Evolutionary conservation across 495 filamentous ascomycete genomes (phyloP).

Genomic region (Xylaria flabelliformis): DNA sequence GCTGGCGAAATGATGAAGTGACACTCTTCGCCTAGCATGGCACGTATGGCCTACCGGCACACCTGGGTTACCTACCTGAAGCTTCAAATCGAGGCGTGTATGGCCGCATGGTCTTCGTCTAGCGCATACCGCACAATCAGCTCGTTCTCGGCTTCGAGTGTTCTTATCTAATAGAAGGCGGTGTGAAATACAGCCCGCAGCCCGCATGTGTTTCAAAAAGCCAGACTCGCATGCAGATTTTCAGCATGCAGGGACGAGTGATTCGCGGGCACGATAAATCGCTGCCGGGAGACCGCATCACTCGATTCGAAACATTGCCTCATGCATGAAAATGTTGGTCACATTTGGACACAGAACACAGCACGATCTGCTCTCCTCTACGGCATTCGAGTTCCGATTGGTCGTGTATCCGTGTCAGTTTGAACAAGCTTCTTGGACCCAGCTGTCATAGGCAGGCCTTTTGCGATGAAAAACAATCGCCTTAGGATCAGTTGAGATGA

Average conservation of each 20-base stretch:
- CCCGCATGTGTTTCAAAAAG: constrained; percentile 15
- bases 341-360: background rate
- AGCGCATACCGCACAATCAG: background rate
- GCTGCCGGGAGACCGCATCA: background rate
- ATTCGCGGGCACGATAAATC: background rate
- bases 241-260: constrained; percentile 1
- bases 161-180: constrained; percentile 2
- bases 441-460: background rate
- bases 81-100: background rate
- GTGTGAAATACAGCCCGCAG: background rate
- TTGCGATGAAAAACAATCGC: background rate
- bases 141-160: background rate
- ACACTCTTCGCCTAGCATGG: background rate
- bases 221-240: constrained; percentile 17
- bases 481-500: background rate
- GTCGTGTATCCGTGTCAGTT: background rate
- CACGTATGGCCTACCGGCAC: background rate
- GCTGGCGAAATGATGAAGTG: background rate
- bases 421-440: background rate
- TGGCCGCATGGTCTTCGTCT: background rate
- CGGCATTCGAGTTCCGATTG: background rate
- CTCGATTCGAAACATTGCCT: constrained; percentile 1
- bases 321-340: background rate
- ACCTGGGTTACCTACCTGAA: background rate
- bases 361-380: background rate